Evolutionary conservation across 352 stramenopile genomes (phyloP).

Genomic region (Phytophthora litchii): DNA sequence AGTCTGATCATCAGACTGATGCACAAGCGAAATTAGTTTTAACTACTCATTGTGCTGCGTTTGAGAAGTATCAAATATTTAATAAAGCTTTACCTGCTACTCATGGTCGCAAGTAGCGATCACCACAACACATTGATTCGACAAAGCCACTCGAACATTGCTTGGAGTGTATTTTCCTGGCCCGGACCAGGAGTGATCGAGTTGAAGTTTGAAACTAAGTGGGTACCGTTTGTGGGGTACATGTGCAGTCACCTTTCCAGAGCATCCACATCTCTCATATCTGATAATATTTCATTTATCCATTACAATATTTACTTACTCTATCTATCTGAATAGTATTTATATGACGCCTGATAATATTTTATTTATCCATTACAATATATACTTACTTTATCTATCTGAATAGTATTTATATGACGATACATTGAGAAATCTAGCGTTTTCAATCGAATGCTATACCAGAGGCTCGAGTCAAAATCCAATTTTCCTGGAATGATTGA

Average conservation of each 20-base stretch:
- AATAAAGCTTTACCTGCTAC: too few relatives aligned
- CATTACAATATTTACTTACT: background rate
- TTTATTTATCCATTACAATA: background rate
- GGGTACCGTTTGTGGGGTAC: conserved; percentile 18
- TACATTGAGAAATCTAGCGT: background rate
- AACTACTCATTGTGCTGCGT: too few relatives aligned
- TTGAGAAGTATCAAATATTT: too few relatives aligned
- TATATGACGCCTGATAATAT: conserved; percentile 14
- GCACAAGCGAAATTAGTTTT: too few relatives aligned
- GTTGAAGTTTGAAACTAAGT: conserved; percentile 2
- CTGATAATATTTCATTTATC: background rate
- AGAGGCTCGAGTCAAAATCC: conserved; percentile 7
- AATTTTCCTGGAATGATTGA: conserved; percentile 17
- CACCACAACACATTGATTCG: too few relatives aligned
- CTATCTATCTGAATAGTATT: background rate
- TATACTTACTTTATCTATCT: background rate
- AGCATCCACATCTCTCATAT: conserved; percentile 5
- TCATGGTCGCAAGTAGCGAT: too few relatives aligned
- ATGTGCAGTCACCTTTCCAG: conserved; percentile 4
- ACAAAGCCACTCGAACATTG: too few relatives aligned
- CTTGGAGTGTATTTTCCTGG: too few relatives aligned
- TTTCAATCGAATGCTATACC: background rate
- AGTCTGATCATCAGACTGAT: too few relatives aligned
- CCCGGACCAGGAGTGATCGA: too few relatives aligned
- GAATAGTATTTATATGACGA: conserved; percentile 1